Evolutionary conservation across 805 yeast species (phyloP).

Genomic region (Jamesozyma piceae): DNA sequence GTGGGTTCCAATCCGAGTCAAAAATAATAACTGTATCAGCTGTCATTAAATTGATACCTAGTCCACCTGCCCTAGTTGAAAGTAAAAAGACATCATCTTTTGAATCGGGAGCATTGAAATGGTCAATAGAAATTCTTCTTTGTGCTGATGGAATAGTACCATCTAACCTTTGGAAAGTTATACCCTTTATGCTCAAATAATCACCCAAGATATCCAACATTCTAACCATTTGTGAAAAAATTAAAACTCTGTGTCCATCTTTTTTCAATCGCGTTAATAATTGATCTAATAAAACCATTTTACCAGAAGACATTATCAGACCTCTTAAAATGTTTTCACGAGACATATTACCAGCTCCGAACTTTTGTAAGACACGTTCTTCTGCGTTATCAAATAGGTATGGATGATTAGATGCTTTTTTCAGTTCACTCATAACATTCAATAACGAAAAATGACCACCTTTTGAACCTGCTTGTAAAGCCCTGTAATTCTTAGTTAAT

Average conservation of each 20-base stretch:
- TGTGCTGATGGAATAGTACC: constrained; percentile 95
- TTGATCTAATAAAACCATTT: constrained; percentile 93
- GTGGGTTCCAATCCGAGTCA: constrained; percentile 99
- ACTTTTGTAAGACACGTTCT: constrained; percentile 61
- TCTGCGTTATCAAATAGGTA: constrained; percentile 91
- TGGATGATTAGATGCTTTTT: constrained; percentile 96
- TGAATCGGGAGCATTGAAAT: constrained; percentile 88
- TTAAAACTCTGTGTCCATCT: constrained; percentile 93
- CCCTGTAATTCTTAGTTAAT: constrained; percentile 83
- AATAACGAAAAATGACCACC: constrained; percentile 74
- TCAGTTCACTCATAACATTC: constrained; percentile 90
- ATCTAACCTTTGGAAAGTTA: constrained; percentile 83
- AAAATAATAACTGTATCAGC: constrained; percentile 97
- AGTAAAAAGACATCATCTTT: constrained; percentile 83
- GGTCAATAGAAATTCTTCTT: constrained; percentile 90
- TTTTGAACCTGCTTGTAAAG: constrained; percentile 74
- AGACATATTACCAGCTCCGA: constrained; percentile 45
- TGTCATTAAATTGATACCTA: constrained; percentile 96
- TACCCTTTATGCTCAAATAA: constrained; percentile 77
- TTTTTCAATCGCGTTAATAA: constrained; percentile 70
- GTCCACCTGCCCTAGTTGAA: constrained; percentile 97
- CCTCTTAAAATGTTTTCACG: constrained; percentile 83
- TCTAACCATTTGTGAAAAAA: constrained; percentile 95
- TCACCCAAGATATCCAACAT: constrained; percentile 93
- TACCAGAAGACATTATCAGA: constrained; percentile 93